These are phyloP conservation scores for Neonectria magnoliae DNA, from an alignment of 2,329 filamentous ascomycete genomes.

Conservation along the genomic window DNA sequence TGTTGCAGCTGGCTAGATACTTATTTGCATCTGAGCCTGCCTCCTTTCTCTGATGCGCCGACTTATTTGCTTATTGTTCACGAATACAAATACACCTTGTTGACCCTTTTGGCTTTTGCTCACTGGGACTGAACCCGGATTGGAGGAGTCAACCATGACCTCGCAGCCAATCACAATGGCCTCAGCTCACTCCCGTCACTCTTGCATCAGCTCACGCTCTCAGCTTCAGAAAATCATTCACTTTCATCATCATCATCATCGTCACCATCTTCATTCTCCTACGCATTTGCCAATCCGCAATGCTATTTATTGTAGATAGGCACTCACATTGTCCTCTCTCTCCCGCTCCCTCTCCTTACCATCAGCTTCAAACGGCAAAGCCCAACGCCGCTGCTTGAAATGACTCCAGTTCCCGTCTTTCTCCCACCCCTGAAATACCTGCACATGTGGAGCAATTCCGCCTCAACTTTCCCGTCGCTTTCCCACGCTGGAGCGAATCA, in stretches of 20 bases:
- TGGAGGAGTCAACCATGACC: background rate
- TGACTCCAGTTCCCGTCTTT: background rate
- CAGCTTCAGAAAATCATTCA: background rate
- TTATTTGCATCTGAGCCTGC: background rate
- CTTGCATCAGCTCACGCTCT: background rate
- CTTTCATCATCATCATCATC: background rate
- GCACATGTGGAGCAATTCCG: slow-evolving; percentile 1
- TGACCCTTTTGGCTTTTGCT: background rate
- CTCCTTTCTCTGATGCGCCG: background rate
- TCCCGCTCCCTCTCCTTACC: background rate
- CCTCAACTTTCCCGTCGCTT: background rate
- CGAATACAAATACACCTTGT: background rate
- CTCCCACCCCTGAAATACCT: background rate
- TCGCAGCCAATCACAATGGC: background rate
- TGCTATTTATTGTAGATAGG: background rate
- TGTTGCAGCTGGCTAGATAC: background rate
- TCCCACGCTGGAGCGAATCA: background rate
- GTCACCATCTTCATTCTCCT: background rate
- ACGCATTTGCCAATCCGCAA: background rate
- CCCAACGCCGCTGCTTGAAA: background rate
- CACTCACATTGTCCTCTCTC: background rate
- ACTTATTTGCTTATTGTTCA: background rate
- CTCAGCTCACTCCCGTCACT: background rate
- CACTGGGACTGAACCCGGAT: background rate
- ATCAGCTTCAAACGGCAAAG: background rate